Evolutionary conservation across 306 rosid species (phyloP), one percentile per base, ranked within the genome.

Genomic region (Carpinus fangiana): DNA sequence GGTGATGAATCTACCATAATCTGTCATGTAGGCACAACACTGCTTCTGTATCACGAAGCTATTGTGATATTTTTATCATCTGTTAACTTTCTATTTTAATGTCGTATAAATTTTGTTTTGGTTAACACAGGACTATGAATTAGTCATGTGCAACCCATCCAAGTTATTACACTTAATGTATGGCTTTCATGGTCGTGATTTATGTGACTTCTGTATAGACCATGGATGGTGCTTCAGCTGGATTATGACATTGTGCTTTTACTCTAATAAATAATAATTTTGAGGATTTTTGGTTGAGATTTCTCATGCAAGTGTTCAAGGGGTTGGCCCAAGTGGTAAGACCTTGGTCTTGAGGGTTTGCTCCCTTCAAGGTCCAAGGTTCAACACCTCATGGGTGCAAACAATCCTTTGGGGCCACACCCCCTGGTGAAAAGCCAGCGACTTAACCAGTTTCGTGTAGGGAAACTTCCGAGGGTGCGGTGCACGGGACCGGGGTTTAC

Each of bases 271-370:
- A 41, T 5, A 1, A 5, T 0, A 41, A 41, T 41, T 41, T 41
- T 41, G 45, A 41, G 45, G 28, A n/a, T 52, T 66, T 12, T 67
- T 72, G 52, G 59, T 75, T 34, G 28, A 45, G 62, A 47, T 14
- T 73, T 68, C 20, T 70, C 9, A 17, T 65, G 72, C 74, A 18
- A n/a, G 79, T 41, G 36, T 34, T 73, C n/a, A n/a, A n/a, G n/a
- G n/a, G n/a, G n/a, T n/a, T n/a, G n/a, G n/a, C n/a, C n/a, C n/a
- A n/a, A n/a, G n/a, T n/a, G n/a, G n/a, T n/a, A n/a, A n/a, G n/a
- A n/a, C n/a, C n/a, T n/a, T n/a, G n/a, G n/a, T n/a, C n/a, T n/a
- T n/a, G n/a, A n/a, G n/a, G n/a, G n/a, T n/a, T n/a, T n/a, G n/a
- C n/a, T n/a, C n/a, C n/a, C n/a, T n/a, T n/a, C n/a, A n/a, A n/a